Evolutionary conservation across 345 rosid species (phyloP), one percentile per base, ranked within the genome.

Genomic region (Schrenkiella parvula): DNA sequence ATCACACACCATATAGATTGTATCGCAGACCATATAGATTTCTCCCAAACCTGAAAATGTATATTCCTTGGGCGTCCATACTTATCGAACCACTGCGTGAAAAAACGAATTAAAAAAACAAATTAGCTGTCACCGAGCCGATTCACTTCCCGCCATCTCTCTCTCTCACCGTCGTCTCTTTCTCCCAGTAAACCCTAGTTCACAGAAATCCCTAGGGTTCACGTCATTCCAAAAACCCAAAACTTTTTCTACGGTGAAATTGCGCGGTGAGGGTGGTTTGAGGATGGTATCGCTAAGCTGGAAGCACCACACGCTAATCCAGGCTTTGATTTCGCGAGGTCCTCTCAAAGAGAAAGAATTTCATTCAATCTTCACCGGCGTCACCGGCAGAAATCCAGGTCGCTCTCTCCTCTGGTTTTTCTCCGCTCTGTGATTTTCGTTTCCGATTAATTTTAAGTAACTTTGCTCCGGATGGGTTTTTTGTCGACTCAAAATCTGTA

Each of bases 291-390:
- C 78, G 63, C 77, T 91, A 28, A 82, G 48, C 57, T 89, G 89
- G 90, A 82, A 76, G 78, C 97, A 95, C 83, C 96, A 91, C 37
- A 71, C 89, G 39, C 88, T 95, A 56, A 81, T 95, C 72, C 99
- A 95, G 75, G 85, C 93, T 66, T 64, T 95, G 79, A 76, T 95
- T 68, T 75, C 86, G 3, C 89, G 97, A 48, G 99, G 99, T 48
- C 96, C 99, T 35, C 89, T 95, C 42, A 44, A 73, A 56, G 95
- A 84, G 79, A 73, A 67, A 60, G 97, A 91, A 11, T 87, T 91
- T 80, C 82, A 73, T 50, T 75, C 81, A 25, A 62, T 95, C 75
- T 95, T 88, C 88, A 54, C 78, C 15, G 87, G 78, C 75, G 79
- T 88, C 82, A 76, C 91, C 39, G 88, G 86, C 3, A 81, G 75